Conservation (phyloP, 2,329 filamentous ascomycete genomes). For the Colletotrichum lupini region DNA sequence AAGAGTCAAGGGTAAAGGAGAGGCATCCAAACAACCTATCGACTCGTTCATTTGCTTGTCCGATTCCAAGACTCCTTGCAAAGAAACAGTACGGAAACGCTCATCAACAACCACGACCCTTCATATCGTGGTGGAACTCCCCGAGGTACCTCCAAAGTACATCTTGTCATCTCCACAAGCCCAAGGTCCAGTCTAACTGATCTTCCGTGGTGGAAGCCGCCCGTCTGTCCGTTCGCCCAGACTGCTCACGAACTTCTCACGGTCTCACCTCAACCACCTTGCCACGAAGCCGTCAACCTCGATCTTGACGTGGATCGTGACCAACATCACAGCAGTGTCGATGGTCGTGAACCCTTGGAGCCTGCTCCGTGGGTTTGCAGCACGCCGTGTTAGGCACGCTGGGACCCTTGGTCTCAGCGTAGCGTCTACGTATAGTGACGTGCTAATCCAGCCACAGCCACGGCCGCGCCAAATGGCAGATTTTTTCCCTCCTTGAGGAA, state of each 20-base stretch:
- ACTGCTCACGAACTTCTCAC: conserved; percentile 4
- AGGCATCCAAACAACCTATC: neutral
- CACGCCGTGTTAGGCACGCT: conserved; percentile 3
- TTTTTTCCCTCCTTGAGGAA: neutral
- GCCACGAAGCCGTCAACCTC: neutral
- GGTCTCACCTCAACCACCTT: neutral
- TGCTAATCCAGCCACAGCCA: conserved; percentile 30
- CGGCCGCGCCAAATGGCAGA: conserved; percentile 2
- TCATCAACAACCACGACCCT: neutral
- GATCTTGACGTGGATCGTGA: neutral
- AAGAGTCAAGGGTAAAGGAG: neutral
- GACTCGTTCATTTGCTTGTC: neutral
- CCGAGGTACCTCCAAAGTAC: neutral
- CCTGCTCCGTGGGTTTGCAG: neutral
- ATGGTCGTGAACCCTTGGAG: neutral
- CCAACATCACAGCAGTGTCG: neutral
- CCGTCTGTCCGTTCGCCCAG: neutral
- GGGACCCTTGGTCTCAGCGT: conserved; percentile 18
- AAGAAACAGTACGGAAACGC: neutral
- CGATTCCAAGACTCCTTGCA: neutral
- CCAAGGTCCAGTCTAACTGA: neutral
- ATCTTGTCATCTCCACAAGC: neutral
- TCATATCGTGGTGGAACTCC: neutral
- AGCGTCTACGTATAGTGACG: conserved; percentile 8
- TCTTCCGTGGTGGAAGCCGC: neutral